Conservation (phyloP, 345 rosid genomes). For the Kandelia obovata region DNA sequence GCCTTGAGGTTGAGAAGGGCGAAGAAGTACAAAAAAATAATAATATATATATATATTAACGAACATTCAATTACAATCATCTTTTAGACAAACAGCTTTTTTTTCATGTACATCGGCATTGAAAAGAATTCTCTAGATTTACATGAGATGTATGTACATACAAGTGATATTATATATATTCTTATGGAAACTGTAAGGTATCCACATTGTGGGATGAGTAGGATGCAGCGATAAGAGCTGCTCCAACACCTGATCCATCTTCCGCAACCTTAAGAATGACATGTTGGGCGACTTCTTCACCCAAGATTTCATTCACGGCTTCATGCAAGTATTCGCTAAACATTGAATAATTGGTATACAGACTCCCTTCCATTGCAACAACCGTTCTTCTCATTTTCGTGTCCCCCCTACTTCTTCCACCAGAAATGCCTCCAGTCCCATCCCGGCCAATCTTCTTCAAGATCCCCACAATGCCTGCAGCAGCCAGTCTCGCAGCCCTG, state of each 20-base stretch:
- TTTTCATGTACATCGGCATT: slow-evolving; percentile 21
- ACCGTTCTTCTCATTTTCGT: slow-evolving; percentile 72
- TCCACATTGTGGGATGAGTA: slow-evolving; percentile 41
- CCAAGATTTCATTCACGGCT: slow-evolving; percentile 71
- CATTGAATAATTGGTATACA: slow-evolving; percentile 61
- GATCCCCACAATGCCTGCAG: slow-evolving; percentile 90
- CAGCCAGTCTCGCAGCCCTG: slow-evolving; percentile 88
- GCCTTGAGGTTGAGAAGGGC: too few species aligned
- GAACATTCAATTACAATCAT: not conserved
- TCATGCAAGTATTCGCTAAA: slow-evolving; percentile 85
- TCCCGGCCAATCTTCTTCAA: slow-evolving; percentile 92
- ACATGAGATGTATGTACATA: slow-evolving; percentile 50
- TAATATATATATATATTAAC: too few species aligned
- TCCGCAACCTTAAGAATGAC: slow-evolving; percentile 55
- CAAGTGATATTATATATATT: slow-evolving; percentile 30
- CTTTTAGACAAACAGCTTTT: slow-evolving; percentile 24
- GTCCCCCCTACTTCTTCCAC: slow-evolving; percentile 66
- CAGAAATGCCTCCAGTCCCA: slow-evolving; percentile 62
- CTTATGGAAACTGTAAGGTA: slow-evolving; percentile 46
- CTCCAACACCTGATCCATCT: slow-evolving; percentile 88
- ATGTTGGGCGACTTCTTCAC: slow-evolving; percentile 63
- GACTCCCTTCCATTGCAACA: slow-evolving; percentile 80
- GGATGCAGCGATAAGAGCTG: slow-evolving; percentile 82
- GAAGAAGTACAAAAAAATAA: too few species aligned
- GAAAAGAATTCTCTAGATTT: slow-evolving; percentile 52